phyloP scores from a whole-genome alignment of 2,329 filamentous ascomycete species.

The Colletotrichum liriopes region DNA sequence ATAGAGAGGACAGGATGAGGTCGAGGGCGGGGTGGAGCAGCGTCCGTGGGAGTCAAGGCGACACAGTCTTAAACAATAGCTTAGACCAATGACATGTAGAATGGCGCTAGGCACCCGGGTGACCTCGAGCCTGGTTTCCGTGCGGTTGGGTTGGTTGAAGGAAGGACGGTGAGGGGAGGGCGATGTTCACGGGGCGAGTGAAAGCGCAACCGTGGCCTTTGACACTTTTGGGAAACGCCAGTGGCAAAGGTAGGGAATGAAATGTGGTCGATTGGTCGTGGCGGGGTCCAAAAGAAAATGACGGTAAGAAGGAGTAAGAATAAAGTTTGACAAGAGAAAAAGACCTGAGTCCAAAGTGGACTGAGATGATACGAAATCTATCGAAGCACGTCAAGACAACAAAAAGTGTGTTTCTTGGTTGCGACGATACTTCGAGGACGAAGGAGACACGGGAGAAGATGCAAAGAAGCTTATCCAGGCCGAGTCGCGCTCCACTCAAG shows the following conservation, averaged over 20 bases:
- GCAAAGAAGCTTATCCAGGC: conserved; percentile 41
- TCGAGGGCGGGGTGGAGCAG: conserved; percentile 40
- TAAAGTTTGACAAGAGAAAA: conserved; percentile 6
- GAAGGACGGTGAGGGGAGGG: conserved; percentile 4
- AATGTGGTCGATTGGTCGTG: conserved; percentile 32
- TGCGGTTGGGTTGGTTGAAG: conserved; percentile 1
- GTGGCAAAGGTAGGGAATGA: conserved; percentile 39
- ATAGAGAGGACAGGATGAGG: conserved; percentile 16
- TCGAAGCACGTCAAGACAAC: conserved; percentile 26
- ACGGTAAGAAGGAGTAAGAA: conserved; percentile 16
- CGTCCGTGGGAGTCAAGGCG: conserved; percentile 42
- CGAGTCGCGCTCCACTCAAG: conserved; percentile 25
- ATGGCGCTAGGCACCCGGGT: conserved; percentile 18
- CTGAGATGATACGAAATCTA: conserved; percentile 23
- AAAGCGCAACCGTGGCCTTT: conserved; percentile 44
- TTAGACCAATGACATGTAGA: conserved; percentile 31
- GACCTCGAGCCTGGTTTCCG: background rate
- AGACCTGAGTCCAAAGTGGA: conserved; percentile 29
- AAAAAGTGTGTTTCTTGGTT: conserved; percentile 22
- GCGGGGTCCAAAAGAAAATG: conserved; percentile 26
- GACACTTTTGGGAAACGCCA: conserved; percentile 26
- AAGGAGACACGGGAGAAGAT: conserved; percentile 28
- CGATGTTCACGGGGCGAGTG: conserved; percentile 23
- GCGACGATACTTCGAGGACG: conserved; percentile 34
- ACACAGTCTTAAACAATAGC: conserved; percentile 29